Evolutionary conservation across 176 grass and related monocot species (phyloP).

Genomic region (Otatea glauca): DNA sequence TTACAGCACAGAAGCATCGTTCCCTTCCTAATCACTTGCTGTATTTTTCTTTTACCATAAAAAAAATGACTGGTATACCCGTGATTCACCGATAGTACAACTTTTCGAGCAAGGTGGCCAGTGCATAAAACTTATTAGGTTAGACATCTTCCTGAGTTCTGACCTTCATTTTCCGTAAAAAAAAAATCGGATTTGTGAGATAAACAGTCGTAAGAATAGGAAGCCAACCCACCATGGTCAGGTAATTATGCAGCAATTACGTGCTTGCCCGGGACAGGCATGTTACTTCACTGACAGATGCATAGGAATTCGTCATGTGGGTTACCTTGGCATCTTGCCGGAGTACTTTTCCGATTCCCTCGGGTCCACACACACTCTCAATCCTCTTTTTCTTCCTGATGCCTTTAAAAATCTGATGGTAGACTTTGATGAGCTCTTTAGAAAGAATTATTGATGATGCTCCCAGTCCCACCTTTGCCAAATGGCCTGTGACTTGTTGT

Average conservation of each 20-base stretch:
- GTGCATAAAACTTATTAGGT: neutral
- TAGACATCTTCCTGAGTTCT: neutral
- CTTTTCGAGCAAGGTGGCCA: neutral
- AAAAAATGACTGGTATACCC: neutral
- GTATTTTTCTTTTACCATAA: slow-evolving; percentile 3
- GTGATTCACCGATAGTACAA: neutral
- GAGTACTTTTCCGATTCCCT: slow-evolving; percentile 52
- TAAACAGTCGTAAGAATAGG: slow-evolving; percentile 11
- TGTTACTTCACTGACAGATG: slow-evolving; percentile 45
- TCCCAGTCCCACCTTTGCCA: slow-evolving; percentile 52
- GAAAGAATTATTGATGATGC: slow-evolving; percentile 56
- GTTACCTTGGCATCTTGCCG: slow-evolving; percentile 52
- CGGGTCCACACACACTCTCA: slow-evolving; percentile 43
- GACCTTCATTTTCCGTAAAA: neutral
- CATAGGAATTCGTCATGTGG: slow-evolving; percentile 45
- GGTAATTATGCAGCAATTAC: slow-evolving; percentile 66
- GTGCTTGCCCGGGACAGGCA: slow-evolving; percentile 33
- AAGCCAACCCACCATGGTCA: slow-evolving; percentile 18
- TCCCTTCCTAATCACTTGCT: neutral
- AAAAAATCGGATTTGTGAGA: neutral
- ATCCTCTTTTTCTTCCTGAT: slow-evolving; percentile 32
- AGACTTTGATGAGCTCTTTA: slow-evolving; percentile 65
- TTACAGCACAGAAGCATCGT: slow-evolving; percentile 31
- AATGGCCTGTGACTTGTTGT: slow-evolving; percentile 51
- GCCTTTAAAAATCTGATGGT: slow-evolving; percentile 56